Conservation (phyloP, 164 flowering plant genomes). For the Macadamia integrifolia region DNA sequence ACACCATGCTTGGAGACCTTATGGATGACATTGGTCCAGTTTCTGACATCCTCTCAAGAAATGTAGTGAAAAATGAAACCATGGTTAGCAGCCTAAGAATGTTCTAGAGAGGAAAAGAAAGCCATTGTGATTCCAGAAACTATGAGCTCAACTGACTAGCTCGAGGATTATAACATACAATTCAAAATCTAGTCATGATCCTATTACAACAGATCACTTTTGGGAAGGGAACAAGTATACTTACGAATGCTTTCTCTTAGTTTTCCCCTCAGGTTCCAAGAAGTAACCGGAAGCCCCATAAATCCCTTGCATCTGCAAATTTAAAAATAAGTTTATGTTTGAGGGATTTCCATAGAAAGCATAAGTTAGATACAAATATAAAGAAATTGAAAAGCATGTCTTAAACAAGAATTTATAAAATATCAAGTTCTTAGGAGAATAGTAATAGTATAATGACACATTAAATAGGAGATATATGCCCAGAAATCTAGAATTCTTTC, state of each 20-base stretch:
- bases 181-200: neutral
- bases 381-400: no score
- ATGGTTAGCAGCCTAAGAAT: no score
- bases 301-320: conserved; percentile 68
- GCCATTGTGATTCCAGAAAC: no score
- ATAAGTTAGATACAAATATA: no score
- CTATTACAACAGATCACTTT: neutral
- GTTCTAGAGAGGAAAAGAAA: neutral
- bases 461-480: no score
- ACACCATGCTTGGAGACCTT: no score
- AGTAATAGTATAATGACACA: no score
- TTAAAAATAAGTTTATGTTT: neutral
- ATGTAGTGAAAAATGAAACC: no score
- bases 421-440: neutral
- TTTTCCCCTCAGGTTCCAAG: conserved; percentile 40
- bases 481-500: no score
- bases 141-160: neutral
- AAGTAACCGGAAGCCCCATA: conserved; percentile 97
- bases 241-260: conserved; percentile 47
- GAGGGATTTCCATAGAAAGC: neutral
- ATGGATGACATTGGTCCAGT: no score
- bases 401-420: neutral
- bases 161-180: neutral
- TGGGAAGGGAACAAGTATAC: conserved; percentile 16
- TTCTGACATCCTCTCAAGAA: no score